These are phyloP conservation scores for Eragrostis curvula DNA, from an alignment of 176 grass and related monocot species.

Conservation along the genomic window DNA sequence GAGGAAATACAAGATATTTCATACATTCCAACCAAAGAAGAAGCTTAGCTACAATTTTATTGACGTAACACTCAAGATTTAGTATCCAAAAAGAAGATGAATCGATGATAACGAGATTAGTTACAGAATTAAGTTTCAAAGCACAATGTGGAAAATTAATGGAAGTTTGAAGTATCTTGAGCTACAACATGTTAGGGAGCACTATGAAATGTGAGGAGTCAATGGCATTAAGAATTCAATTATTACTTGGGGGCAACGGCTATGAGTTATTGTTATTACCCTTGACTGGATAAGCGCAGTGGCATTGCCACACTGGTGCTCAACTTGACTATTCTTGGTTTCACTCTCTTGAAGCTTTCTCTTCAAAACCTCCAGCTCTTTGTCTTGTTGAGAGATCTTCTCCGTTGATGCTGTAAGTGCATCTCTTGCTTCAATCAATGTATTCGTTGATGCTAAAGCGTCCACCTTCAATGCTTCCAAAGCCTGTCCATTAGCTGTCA, in stretches of 20 bases:
- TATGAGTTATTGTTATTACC: conserved; percentile 14
- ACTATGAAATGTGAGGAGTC: neutral
- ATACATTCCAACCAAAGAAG: conserved; percentile 7
- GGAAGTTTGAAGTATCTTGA: conserved; percentile 8
- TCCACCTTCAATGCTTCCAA: conserved; percentile 6
- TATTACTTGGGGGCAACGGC: neutral
- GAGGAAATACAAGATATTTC: neutral
- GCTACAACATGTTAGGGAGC: neutral
- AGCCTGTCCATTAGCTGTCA: neutral
- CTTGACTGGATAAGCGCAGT: neutral
- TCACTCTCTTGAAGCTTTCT: conserved; percentile 41
- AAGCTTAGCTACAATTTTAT: neutral
- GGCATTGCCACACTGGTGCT: neutral
- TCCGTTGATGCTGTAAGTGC: neutral
- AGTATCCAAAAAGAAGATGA: neutral
- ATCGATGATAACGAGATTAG: neutral
- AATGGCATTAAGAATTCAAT: neutral
- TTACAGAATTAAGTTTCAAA: neutral
- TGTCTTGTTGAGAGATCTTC: neutral
- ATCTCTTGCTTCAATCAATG: neutral
- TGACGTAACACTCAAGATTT: neutral
- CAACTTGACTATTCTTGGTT: conserved; percentile 22
- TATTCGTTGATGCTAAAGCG: conserved; percentile 11
- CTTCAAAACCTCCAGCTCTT: conserved; percentile 13
- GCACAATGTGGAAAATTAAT: neutral